Base-by-base conservation (phyloP, 495 filamentous ascomycete genomes). In the Aspergillus leporis region DNA sequence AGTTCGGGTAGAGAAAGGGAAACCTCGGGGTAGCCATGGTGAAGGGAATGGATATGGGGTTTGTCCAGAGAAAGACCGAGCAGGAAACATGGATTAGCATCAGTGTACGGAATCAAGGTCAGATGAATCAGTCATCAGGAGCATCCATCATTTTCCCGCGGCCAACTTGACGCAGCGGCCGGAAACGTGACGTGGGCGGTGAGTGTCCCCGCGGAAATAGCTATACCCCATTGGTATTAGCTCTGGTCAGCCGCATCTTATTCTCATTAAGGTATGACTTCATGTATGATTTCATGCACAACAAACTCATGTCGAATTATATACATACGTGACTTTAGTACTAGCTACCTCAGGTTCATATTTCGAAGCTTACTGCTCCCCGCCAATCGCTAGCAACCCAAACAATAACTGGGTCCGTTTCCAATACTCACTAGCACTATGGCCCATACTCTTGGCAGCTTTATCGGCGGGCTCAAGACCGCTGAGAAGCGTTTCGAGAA, bases 391-490 rank as follows among this genome's bases (percentile, higher is more conserved):
- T 58, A 87, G 70, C 22, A 86, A 66, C 5, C 78, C 89, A 71
- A 96, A 94, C 43, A 96, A 65, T 62, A 94, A 74, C 60, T 83
- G 82, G 13, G 91, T 93, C 58, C 86, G 84, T 72, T 88, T 90
- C 86, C 88, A 93, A 68, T 92, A 93, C 56, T 91, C 89, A 53
- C 80, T 75, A 25, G 87, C 84, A 14, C 74, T 64, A 60, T 85
- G 85, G 55, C 69, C 74, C 45, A 90, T 69, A 19, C 74, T 71
- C 59, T 83, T 82, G 55, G 71, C 68, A 13, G 64, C 74, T 32
- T 72, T 71, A 23, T 59, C 68, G 23, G 76, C 80, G 9, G 82
- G 59, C 0, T 72, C 81, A 18, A 81, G 73, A 54, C 76, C 77
- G 58, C 70, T 69, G 51, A 74, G 73, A 10, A 88, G 56, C 12